These are phyloP conservation scores for Colletotrichum spinosum DNA, from an alignment of 2,329 filamentous ascomycete species.

Conservation along the genomic window DNA sequence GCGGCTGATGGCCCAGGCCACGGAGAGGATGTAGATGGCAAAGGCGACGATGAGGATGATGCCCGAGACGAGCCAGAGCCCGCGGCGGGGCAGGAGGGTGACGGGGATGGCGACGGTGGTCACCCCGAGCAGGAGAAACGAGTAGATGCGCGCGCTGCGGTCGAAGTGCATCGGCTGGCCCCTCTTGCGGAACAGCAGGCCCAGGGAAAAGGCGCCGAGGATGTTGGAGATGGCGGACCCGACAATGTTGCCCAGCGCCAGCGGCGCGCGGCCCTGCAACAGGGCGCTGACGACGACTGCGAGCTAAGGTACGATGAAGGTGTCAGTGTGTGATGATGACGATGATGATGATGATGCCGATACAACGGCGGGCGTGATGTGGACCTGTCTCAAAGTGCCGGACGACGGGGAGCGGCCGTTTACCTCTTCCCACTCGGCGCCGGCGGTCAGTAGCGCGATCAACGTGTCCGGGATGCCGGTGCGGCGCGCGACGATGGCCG, in stretches of 20 bases:
- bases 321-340: slow-evolving; percentile 46
- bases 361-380: no score
- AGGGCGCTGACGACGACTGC: slow-evolving; percentile 58
- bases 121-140: slow-evolving; percentile 53
- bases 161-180: slow-evolving; percentile 52
- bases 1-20: slow-evolving; percentile 57
- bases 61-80: slow-evolving; percentile 48
- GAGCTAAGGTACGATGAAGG: neutral
- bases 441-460: slow-evolving; percentile 63
- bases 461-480: slow-evolving; percentile 58
- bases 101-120: slow-evolving; percentile 53
- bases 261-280: slow-evolving; percentile 55
- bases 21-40: slow-evolving; percentile 55
- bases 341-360: no score
- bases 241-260: slow-evolving; percentile 66
- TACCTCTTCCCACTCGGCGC: slow-evolving; percentile 68
- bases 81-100: slow-evolving; percentile 38
- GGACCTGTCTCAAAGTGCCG: no score
- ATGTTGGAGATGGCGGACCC: slow-evolving; percentile 68
- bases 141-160: slow-evolving; percentile 60
- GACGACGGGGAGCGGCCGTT: neutral
- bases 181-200: slow-evolving; percentile 55
- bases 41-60: slow-evolving; percentile 55
- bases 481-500: slow-evolving; percentile 57
- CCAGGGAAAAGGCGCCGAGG: slow-evolving; percentile 65